phyloP scores from a whole-genome alignment of 2,329 filamentous ascomycete genomes.

The Claviceps lovelessii region DNA sequence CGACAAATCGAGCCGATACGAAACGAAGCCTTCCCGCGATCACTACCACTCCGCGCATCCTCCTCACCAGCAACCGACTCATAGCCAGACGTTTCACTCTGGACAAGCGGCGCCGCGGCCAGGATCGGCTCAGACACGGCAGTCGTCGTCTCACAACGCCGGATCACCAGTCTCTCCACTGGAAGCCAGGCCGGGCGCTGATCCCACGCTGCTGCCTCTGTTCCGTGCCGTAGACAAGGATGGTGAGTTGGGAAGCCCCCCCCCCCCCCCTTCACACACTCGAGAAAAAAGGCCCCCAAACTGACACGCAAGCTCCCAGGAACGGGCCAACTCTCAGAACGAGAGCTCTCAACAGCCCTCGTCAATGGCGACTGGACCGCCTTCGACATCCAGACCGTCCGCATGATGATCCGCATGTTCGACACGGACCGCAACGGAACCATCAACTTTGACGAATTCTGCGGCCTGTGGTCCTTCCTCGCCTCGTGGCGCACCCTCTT shows the following conservation, averaged over 20 bases:
- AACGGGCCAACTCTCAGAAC: constrained; percentile 70
- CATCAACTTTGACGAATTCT: constrained; percentile 93
- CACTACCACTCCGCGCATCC: neutral
- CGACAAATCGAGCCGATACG: constrained; percentile 26
- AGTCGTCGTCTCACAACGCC: constrained; percentile 18
- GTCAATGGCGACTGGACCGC: constrained; percentile 94
- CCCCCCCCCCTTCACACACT: neutral
- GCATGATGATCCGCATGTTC: constrained; percentile 99
- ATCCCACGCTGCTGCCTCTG: constrained; percentile 65
- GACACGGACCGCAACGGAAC: constrained; percentile 78
- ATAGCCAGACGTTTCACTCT: neutral
- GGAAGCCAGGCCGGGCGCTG: constrained; percentile 35
- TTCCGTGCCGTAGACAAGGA: constrained; percentile 87
- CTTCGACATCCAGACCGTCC: constrained; percentile 86
- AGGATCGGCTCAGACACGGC: constrained; percentile 11
- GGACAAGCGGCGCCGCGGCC: neutral
- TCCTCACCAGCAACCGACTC: constrained; percentile 2
- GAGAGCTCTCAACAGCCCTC: constrained; percentile 74
- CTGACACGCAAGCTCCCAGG: constrained; percentile 24
- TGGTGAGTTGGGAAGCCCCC: constrained; percentile 30
- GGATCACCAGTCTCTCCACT: constrained; percentile 53
- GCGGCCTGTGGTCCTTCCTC: constrained; percentile 89
- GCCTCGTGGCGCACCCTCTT: constrained; percentile 89
- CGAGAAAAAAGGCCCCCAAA: neutral
- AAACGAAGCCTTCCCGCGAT: constrained; percentile 26